Percentiles rank a stretch among this genome's conserved stretches.
Conservation (phyloP, 1,284 basidiomycete species). For the Ceratobasidium sp. region DNA sequence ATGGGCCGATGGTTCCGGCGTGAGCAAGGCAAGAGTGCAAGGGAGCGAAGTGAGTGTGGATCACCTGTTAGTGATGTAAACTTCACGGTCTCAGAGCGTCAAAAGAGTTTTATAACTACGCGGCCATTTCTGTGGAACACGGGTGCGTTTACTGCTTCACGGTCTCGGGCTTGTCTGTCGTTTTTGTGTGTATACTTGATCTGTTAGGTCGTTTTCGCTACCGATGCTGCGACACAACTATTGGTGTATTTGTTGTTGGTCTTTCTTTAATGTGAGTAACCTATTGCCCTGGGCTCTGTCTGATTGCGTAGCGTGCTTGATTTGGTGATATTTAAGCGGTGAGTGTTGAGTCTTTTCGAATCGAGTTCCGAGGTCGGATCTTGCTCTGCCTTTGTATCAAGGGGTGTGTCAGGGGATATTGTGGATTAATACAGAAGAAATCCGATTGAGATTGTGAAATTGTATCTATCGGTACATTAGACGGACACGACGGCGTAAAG, state of each 20-base stretch:
- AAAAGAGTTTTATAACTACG: neutral
- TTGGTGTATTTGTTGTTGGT: slow-evolving; percentile 42
- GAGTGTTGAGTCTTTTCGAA: neutral
- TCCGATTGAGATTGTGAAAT: slow-evolving; percentile 34
- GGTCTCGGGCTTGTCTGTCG: slow-evolving; percentile 4
- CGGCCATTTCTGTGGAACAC: slow-evolving; percentile 1
- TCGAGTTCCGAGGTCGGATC: neutral
- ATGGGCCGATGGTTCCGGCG: slow-evolving; percentile 26
- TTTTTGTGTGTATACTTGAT: slow-evolving; percentile 44
- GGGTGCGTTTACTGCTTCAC: slow-evolving; percentile 37
- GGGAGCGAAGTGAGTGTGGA: slow-evolving; percentile 30
- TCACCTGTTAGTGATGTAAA: neutral
- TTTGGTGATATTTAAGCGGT: neutral
- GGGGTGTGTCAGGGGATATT: slow-evolving; percentile 1
- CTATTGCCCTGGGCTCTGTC: neutral
- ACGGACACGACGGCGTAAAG: neutral
- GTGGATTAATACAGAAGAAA: slow-evolving; percentile 34
- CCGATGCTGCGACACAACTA: neutral
- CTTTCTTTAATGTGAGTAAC: slow-evolving; percentile 44
- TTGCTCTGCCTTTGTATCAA: neutral
- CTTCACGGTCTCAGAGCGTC: slow-evolving; percentile 11
- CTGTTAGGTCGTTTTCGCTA: slow-evolving; percentile 32
- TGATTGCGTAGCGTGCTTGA: neutral
- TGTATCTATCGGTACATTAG: slow-evolving; percentile 41
- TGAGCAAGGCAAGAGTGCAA: neutral